These are phyloP conservation scores for Aspergillus sp. DNA, from an alignment of 2,329 filamentous ascomycete species.

Conservation along the genomic window DNA sequence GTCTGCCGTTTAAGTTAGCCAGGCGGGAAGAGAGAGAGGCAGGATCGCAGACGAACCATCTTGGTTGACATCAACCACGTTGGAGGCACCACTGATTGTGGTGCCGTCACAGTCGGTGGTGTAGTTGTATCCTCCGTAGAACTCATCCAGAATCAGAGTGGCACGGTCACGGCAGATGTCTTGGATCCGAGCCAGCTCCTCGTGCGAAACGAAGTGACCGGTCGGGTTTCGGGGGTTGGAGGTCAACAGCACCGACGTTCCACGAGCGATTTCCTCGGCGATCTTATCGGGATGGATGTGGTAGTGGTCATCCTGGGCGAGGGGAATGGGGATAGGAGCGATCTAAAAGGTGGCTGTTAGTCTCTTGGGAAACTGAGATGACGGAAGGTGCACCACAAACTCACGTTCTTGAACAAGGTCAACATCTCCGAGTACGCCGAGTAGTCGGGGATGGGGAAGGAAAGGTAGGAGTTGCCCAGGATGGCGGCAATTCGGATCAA, in stretches of 20 bases:
- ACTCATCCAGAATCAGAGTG: conserved; percentile 93
- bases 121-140: conserved; percentile 97
- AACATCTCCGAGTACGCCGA: conserved; percentile 98
- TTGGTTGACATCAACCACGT: conserved; percentile 84
- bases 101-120: conserved; percentile 85
- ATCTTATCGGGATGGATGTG: conserved; percentile 94
- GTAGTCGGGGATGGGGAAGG: conserved; percentile 94
- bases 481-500: conserved; percentile 94
- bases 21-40: background rate
- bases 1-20: conserved; percentile 47
- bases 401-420: conserved; percentile 80
- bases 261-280: conserved; percentile 82
- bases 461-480: conserved; percentile 85
- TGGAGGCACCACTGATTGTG: conserved; percentile 85
- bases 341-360: conserved; percentile 55
- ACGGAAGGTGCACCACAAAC: conserved; percentile 8
- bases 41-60: conserved; percentile 49
- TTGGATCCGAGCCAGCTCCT: conserved; percentile 85
- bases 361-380: background rate
- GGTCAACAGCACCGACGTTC: conserved; percentile 84
- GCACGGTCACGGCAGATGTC: conserved; percentile 88
- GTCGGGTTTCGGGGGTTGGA: conserved; percentile 96
- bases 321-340: conserved; percentile 79
- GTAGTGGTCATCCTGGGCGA: conserved; percentile 83
- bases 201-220: conserved; percentile 79